Evolutionary conservation across 202 grass and related monocot species (phyloP), one percentile per base, ranked within the genome.

Genomic region (Eragrostis tef): DNA sequence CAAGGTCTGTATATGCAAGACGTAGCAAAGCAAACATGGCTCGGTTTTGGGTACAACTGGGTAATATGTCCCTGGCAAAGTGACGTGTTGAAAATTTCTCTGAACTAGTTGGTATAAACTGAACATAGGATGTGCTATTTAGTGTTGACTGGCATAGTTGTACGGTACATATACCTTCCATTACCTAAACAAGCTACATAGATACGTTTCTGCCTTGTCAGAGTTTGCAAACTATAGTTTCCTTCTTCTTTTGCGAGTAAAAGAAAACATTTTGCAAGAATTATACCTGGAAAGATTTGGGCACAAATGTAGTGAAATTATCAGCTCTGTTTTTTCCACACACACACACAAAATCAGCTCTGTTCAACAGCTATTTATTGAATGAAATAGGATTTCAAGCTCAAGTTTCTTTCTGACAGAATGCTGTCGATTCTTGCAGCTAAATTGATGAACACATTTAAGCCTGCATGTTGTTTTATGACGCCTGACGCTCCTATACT

Each of bases 1-100:
- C 49, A 86, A 86, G 39, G 66, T 82, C 51, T 91, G 83, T 61
- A 77, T 39, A 45, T 89, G 69, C 76, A 79, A 88, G 75, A 84
- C 67, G 16, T 71, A 77, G 77, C 36, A 53, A 71, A 76, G 46
- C 36, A 31, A 31, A 31, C 29, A 31, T 31, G 29, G 29, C 29
- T 31, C 29, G 29, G 29, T 31, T 31, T 31, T 31, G 29, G 29
- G 29, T 80, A 50, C 3, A 36, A 27, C 67, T 58, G 27, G 16
- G 64, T 58, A 66, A 71, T 39, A 6, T 71, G 36, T 51, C 22
- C 48, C 63, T 77, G 36, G 46, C 45, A 72, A 29, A 77, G 39
- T 51, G 47, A 70, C n/a, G 4, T 53, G 54, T 11, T 31, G 6
- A 11, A 60, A 31, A 71, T 47, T 25, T 36, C 3, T 71, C 3